phyloP scores from a whole-genome alignment of 1,284 basidiomycete genomes.

The Trichosporon inkin region DNA sequence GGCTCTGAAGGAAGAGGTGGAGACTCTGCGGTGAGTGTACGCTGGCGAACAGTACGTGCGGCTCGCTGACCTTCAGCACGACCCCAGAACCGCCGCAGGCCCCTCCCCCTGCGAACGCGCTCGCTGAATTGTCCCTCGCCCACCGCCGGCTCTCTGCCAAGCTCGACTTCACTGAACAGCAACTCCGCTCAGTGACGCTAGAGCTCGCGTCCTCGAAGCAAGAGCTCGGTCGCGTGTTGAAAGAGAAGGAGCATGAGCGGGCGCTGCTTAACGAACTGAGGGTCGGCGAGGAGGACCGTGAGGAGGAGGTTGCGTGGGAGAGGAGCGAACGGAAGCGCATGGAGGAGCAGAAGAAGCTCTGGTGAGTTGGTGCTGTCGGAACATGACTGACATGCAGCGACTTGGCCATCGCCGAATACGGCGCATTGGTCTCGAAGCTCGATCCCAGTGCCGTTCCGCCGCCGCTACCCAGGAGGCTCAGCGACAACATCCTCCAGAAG shows the following conservation, averaged over 20 bases:
- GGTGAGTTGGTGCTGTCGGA: slow-evolving; percentile 27
- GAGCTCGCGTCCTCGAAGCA: slow-evolving; percentile 53
- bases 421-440: slow-evolving; percentile 37
- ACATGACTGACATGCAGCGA: slow-evolving; percentile 29
- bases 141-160: slow-evolving; percentile 49
- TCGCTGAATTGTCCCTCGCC: slow-evolving; percentile 49
- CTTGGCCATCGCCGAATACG: slow-evolving; percentile 45
- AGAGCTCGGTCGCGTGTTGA: slow-evolving; percentile 59
- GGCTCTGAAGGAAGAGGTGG: slow-evolving; percentile 37
- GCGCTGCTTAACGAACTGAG: slow-evolving; percentile 35
- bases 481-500: slow-evolving; percentile 25
- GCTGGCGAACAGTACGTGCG: background rate
- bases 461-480: slow-evolving; percentile 22
- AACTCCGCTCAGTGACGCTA: slow-evolving; percentile 34
- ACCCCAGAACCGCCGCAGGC: slow-evolving; percentile 34
- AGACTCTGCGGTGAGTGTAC: slow-evolving; percentile 36
- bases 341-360: slow-evolving; percentile 47
- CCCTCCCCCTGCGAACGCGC: slow-evolving; percentile 35
- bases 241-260: slow-evolving; percentile 55
- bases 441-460: slow-evolving; percentile 42
- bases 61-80: slow-evolving; percentile 18
- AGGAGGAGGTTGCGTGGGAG: slow-evolving; percentile 54
- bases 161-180: slow-evolving; percentile 44
- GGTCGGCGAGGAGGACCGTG: slow-evolving; percentile 59
- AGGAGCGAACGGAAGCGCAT: slow-evolving; percentile 37